A percentile compares a stretch with the other conserved stretches of the same genome.
Evolutionary conservation across 164 flowering plant genomes (phyloP).

Genomic region (Vitis riparia): DNA sequence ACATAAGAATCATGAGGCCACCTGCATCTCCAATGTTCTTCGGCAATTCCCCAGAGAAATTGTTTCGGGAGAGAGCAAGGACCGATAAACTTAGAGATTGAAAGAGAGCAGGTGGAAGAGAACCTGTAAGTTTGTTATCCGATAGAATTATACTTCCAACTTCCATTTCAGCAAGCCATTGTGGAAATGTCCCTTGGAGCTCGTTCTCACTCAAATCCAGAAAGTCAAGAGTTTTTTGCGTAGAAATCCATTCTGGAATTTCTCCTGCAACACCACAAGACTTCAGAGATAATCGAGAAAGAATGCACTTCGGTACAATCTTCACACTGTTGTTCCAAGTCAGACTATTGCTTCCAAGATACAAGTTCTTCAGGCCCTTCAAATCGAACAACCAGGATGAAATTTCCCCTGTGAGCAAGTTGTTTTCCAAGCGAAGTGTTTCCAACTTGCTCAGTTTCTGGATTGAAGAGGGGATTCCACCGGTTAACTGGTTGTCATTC

Average conservation of each 20-base stretch:
- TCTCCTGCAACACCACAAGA: conserved; percentile 41
- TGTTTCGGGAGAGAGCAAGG: conserved; percentile 45
- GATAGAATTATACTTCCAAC: conserved; percentile 36
- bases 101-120: conserved; percentile 39
- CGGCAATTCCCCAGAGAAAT: conserved; percentile 39
- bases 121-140: conserved; percentile 43
- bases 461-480: conserved; percentile 38
- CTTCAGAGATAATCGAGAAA: conserved; percentile 31
- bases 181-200: conserved; percentile 40
- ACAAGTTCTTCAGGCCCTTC: conserved; percentile 23
- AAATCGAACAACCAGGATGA: conserved; percentile 47
- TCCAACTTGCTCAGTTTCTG: conserved; percentile 27
- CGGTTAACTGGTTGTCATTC: conserved; percentile 39
- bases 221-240: conserved; percentile 33
- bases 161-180: conserved; percentile 40
- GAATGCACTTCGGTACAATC: conserved; percentile 28
- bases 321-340: conserved; percentile 35
- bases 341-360: conserved; percentile 45
- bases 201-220: conserved; percentile 52
- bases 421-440: conserved; percentile 34
- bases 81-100: conserved; percentile 29
- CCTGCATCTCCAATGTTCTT: conserved; percentile 40
- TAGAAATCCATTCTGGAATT: conserved; percentile 50
- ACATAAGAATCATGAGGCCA: conserved; percentile 33
- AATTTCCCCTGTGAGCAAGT: conserved; percentile 39